Conservation (phyloP, 495 filamentous ascomycete species). For the Neurospora sp. region DNA sequence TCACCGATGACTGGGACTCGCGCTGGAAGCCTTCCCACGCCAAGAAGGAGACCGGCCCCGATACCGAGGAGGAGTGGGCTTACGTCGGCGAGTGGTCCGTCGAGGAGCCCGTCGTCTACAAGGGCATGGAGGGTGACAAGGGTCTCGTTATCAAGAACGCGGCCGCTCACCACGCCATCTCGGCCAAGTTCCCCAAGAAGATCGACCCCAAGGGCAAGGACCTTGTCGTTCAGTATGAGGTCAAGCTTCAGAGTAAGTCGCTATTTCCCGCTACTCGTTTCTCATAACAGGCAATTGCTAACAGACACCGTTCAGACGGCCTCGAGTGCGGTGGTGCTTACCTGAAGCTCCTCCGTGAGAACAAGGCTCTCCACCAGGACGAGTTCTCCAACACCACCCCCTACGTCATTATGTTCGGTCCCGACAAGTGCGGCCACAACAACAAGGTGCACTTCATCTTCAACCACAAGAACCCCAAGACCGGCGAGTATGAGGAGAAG, state of each 20-base stretch:
- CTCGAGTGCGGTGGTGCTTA: conserved; percentile 98
- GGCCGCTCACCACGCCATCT: conserved; percentile 98
- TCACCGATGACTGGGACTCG: conserved; percentile 86
- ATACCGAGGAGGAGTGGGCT: conserved; percentile 90
- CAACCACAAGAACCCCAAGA: conserved; percentile 99
- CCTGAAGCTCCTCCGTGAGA: conserved; percentile 97
- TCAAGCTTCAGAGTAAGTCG: conserved; percentile 91
- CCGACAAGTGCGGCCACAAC: conserved; percentile 97
- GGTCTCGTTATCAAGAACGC: conserved; percentile 90
- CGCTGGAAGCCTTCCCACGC: conserved; percentile 91
- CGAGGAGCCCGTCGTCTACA: conserved; percentile 85
- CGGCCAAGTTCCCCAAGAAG: conserved; percentile 93
- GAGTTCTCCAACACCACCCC: conserved; percentile 97
- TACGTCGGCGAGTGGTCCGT: conserved; percentile 96
- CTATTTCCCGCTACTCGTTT: not conserved
- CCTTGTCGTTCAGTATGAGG: conserved; percentile 97
- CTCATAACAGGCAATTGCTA: conserved; percentile 1
- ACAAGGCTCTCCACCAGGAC: conserved; percentile 89
- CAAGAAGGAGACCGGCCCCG: conserved; percentile 75
- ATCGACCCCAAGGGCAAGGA: conserved; percentile 96
- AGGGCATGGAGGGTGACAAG: conserved; percentile 93
- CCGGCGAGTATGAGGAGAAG: conserved; percentile 99
- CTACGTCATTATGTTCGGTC: conserved; percentile 99
- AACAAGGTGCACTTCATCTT: conserved; percentile 99
- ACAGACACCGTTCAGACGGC: conserved; percentile 48